phyloP scores from a whole-genome alignment of 306 rosid species.

The Inga leiocalycina region DNA sequence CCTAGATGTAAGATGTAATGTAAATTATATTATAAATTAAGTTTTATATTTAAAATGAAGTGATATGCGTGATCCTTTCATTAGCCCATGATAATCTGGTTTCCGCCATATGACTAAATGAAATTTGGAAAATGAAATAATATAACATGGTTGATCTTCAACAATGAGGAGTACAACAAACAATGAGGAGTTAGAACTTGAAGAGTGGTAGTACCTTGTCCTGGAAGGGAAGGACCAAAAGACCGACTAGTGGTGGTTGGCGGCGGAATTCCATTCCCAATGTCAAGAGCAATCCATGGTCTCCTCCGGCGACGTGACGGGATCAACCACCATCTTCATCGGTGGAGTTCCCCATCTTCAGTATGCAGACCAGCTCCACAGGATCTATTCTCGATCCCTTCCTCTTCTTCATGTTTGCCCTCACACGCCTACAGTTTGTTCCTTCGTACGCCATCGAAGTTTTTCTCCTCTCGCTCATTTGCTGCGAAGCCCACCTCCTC shows the following conservation, averaged over 20 bases:
- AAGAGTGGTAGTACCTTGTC: background rate
- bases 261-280: conserved; percentile 16
- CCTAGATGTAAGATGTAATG: no score
- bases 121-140: background rate
- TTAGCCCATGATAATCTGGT: background rate
- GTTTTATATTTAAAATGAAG: no score
- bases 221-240: background rate
- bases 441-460: conserved; percentile 23
- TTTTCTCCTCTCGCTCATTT: conserved; percentile 8
- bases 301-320: conserved; percentile 48
- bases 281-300: conserved; percentile 53
- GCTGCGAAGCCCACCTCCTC: conserved; percentile 36
- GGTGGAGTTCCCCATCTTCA: conserved; percentile 7
- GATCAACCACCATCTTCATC: conserved; percentile 29
- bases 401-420: conserved; percentile 30
- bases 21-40: no score
- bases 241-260: background rate
- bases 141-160: background rate
- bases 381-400: conserved; percentile 11
- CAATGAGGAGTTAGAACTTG: background rate
- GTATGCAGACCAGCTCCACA: conserved; percentile 31
- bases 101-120: background rate
- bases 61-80: no score
- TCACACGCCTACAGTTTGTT: background rate
- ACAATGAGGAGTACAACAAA: no score